phyloP scores from a whole-genome alignment of 805 yeast species.

The Priceomyces fermenticarens region DNA sequence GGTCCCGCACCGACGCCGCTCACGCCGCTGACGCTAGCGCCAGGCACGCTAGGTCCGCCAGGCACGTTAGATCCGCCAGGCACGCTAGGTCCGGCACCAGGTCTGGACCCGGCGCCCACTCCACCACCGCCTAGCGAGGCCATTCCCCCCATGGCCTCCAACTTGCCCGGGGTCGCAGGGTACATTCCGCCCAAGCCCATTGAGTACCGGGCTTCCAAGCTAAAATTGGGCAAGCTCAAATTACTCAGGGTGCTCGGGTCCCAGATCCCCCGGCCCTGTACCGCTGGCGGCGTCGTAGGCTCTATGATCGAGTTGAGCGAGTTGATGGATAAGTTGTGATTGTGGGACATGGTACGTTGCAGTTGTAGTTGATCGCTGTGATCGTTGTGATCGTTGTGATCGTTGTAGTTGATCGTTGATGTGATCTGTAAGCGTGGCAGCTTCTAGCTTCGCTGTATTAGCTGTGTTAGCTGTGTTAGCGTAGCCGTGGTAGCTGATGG shows the following conservation, averaged over 20 bases:
- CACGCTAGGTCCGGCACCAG: too few species aligned
- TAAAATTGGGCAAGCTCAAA: constrained; percentile 26
- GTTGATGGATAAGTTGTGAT: constrained; percentile 41
- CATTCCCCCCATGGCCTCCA: too few species aligned
- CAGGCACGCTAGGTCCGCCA: too few species aligned
- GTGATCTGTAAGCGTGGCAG: too few species aligned
- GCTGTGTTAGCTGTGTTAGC: not conserved
- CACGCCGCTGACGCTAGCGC: too few species aligned
- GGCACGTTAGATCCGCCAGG: too few species aligned
- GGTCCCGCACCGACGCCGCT: too few species aligned
- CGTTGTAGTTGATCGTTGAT: not conserved
- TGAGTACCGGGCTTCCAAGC: constrained; percentile 15
- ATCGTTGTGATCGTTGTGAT: not conserved
- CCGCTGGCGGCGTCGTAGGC: constrained; percentile 50
- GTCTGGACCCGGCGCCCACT: too few species aligned
- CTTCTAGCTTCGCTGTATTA: not conserved
- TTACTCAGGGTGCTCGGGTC: constrained; percentile 25
- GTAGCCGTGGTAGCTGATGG: not conserved
- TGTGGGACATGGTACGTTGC: constrained; percentile 9
- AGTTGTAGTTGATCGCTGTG: not conserved
- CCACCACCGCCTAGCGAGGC: too few species aligned
- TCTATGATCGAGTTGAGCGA: constrained; percentile 45
- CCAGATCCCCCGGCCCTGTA: constrained; percentile 22
- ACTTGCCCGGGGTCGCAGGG: not conserved
- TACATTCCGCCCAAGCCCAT: not conserved